Evolutionary conservation across 257 asterid genomes (phyloP).

Genomic region (Nicotiana tomentosiformis): DNA sequence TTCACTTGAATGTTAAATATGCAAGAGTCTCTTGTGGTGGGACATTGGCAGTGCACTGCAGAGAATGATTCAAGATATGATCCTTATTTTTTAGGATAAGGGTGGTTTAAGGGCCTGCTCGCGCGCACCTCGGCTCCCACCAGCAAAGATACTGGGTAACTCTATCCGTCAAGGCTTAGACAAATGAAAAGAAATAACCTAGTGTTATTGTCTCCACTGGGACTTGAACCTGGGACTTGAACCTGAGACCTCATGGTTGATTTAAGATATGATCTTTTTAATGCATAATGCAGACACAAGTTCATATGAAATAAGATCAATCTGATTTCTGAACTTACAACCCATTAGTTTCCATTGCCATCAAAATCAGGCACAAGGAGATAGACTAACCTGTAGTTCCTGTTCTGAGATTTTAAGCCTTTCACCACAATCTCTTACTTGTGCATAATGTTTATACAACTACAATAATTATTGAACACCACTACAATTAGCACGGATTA

Average conservation of each 20-base stretch:
- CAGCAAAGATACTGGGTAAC: too few relatives aligned
- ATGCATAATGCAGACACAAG: background rate
- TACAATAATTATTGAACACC: constrained; percentile 27
- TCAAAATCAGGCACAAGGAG: constrained; percentile 3
- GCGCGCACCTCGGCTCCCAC: too few relatives aligned
- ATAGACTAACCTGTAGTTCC: constrained; percentile 66
- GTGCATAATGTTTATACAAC: constrained; percentile 60
- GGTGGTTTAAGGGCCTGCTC: too few relatives aligned
- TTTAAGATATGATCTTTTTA: background rate
- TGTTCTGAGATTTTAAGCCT: constrained; percentile 56
- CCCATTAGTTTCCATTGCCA: background rate
- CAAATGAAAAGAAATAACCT: background rate
- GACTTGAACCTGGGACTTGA: background rate
- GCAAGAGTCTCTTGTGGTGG: too few relatives aligned
- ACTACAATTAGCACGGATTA: constrained; percentile 7
- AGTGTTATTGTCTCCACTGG: background rate
- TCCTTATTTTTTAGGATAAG: too few relatives aligned
- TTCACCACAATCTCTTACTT: constrained; percentile 57
- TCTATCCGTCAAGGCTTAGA: background rate
- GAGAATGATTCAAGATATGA: too few relatives aligned
- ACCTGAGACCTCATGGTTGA: background rate
- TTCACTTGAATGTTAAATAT: too few relatives aligned
- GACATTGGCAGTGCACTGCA: too few relatives aligned
- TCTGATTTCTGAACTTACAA: background rate
- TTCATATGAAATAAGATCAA: background rate